Percentiles rank a stretch among this genome's conserved stretches.
Conservation (phyloP, 1,284 basidiomycete species). For the Naganishia liquefaciens region DNA sequence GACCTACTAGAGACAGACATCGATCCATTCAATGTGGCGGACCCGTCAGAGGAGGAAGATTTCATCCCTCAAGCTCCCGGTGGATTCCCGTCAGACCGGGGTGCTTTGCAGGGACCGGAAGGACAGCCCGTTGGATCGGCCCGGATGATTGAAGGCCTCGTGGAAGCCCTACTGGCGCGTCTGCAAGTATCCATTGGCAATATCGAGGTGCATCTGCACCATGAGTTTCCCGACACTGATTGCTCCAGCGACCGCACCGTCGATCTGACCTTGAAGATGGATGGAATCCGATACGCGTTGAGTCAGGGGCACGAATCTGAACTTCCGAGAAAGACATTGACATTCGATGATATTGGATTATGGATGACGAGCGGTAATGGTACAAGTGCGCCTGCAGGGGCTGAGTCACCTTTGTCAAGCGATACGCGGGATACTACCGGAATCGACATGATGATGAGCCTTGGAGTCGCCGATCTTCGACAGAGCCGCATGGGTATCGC, state of each 20-base stretch:
- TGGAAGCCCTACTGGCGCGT: constrained; percentile 77
- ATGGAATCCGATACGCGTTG: constrained; percentile 44
- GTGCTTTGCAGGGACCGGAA: background rate
- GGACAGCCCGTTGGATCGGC: constrained; percentile 1
- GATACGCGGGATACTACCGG: constrained; percentile 39
- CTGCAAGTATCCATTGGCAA: constrained; percentile 75
- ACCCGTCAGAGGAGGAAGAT: constrained; percentile 51
- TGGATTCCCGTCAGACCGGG: constrained; percentile 10
- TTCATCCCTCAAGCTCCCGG: constrained; percentile 30
- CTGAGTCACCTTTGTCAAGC: constrained; percentile 26
- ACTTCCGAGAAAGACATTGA: constrained; percentile 22
- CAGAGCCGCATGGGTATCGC: constrained; percentile 37
- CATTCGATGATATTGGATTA: constrained; percentile 24
- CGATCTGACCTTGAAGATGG: constrained; percentile 48
- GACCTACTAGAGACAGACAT: background rate
- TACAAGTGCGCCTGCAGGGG: constrained; percentile 8
- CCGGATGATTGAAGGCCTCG: constrained; percentile 67
- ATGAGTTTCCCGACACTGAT: constrained; percentile 24
- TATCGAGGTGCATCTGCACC: constrained; percentile 59
- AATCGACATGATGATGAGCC: constrained; percentile 54
- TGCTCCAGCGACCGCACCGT: constrained; percentile 9
- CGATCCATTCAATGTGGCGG: constrained; percentile 21
- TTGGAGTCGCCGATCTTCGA: constrained; percentile 56
- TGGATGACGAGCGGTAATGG: background rate
- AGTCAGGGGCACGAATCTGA: constrained; percentile 40